Evolutionary conservation across 192 early-diverging fungal species (phyloP).

Genomic region (Oehlia diaphana): DNA sequence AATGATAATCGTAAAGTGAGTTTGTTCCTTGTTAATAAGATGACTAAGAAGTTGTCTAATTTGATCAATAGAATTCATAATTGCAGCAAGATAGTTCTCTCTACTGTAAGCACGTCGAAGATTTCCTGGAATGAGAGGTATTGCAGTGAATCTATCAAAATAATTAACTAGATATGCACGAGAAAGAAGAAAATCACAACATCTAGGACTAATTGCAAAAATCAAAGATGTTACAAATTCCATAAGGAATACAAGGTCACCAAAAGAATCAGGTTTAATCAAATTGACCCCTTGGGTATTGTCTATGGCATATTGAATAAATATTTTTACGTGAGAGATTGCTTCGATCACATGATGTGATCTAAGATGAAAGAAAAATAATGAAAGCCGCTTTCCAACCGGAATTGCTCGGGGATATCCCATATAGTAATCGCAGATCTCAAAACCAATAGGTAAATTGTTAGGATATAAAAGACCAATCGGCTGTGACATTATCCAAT

Average conservation of each 20-base stretch:
- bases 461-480: not conserved
- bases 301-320: constrained; percentile 15
- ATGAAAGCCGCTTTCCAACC: constrained; percentile 16
- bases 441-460: not conserved
- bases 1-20: not conserved
- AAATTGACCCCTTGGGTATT: not conserved
- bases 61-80: not conserved
- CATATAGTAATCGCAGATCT: not conserved
- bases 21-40: not conserved
- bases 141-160: not conserved
- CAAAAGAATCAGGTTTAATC: not conserved
- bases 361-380: not conserved
- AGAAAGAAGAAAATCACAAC: constrained; percentile 8
- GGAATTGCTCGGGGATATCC: not conserved
- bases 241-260: constrained; percentile 18
- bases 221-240: constrained; percentile 10
- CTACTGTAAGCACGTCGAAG: not conserved
- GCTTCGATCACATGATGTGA: not conserved
- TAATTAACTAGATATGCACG: constrained; percentile 13
- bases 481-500: not conserved
- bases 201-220: not conserved
- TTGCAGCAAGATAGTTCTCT: not conserved
- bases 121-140: not conserved
- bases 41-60: not conserved
- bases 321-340: not conserved